Conservation (phyloP, 495 filamentous ascomycete species). For the Hyaloscypha hepaticicola region DNA sequence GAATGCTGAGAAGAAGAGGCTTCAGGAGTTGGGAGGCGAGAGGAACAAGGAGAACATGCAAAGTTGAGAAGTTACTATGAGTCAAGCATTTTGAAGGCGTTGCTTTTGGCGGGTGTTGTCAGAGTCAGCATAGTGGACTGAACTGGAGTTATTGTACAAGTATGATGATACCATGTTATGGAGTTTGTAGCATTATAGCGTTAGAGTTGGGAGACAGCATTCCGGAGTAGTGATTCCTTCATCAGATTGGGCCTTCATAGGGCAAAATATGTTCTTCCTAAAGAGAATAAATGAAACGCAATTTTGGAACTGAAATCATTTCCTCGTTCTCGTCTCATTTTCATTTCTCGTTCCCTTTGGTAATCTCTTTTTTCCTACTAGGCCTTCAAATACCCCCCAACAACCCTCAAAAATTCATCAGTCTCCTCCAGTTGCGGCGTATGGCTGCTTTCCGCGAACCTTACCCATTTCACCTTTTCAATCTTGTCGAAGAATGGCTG, state of each 20-base stretch:
- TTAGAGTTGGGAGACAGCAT: not conserved
- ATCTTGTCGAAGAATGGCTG: slow-evolving; percentile 46
- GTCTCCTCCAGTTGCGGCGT: slow-evolving; percentile 45
- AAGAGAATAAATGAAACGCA: not conserved
- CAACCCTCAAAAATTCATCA: slow-evolving; percentile 35
- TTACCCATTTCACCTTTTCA: slow-evolving; percentile 47
- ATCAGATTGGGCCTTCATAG: not conserved
- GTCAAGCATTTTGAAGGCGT: not conserved
- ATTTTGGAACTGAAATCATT: not conserved
- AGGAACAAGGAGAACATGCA: slow-evolving; percentile 24
- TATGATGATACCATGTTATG: slow-evolving; percentile 6
- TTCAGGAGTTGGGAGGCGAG: slow-evolving; percentile 10
- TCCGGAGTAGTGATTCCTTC: not conserved
- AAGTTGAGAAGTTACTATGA: slow-evolving; percentile 12
- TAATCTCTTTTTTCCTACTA: not conserved
- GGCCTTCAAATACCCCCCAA: slow-evolving; percentile 28
- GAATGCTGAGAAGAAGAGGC: slow-evolving; percentile 42
- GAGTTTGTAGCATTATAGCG: slow-evolving; percentile 8
- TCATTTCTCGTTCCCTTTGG: not conserved
- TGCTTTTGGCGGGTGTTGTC: not conserved
- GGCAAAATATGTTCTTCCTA: not conserved
- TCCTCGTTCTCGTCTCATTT: not conserved
- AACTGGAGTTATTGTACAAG: not conserved
- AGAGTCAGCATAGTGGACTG: not conserved
- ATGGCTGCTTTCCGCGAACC: slow-evolving; percentile 44